Base-by-base conservation (phyloP, 805 yeast genomes). In the Suhomyces sp. region DNA sequence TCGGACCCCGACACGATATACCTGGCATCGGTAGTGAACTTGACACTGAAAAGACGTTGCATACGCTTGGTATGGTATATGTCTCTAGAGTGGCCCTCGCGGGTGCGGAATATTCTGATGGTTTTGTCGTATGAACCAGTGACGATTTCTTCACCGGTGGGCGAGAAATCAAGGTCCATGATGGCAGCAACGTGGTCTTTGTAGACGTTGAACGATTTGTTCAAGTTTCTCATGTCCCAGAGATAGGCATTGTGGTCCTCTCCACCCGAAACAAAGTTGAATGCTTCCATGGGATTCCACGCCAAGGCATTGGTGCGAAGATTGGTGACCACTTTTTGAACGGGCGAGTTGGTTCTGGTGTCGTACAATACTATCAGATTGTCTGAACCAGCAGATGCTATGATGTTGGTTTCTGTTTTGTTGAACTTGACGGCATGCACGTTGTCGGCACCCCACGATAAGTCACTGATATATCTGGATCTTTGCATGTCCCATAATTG, bases 271-370 rank as follows among this genome's bases (percentile, higher is more conserved):
- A 92, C 97, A 73, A 94, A 93, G 65, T 88, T 85, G 73, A 83
- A 94, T 1, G 98, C 96, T 70, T 94, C 98, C 87, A 94, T 89
- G 4, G 99, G 99, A 71, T 94, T 94, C 98, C 98, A 94, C 52
- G 91, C 80, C 24, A 94, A 78, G 46, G 93, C 79, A 69, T 94
- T 94, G 17, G 92, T 88, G 62, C 96, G 80, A 80, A 94, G 77
- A 17, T 84, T 75, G 26, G 94, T 88, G 46, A 87, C 88, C 54
- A 93, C 82, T 68, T 92, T 93, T 70, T 96, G 98, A 5, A 96
- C 84, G 12, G 99, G 97, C 2, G 96, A 81, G 62, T 88, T 85
- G 6, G 97, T 90, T 63, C 99, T 83, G 48, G 90, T 76, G 69
- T 94, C 99, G 69, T 94, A 94, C 40, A 94, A 74, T 2, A 93